Evolutionary conservation across 1,284 basidiomycete genomes (phyloP).

Genomic region (Heterobasidion parviporum): DNA sequence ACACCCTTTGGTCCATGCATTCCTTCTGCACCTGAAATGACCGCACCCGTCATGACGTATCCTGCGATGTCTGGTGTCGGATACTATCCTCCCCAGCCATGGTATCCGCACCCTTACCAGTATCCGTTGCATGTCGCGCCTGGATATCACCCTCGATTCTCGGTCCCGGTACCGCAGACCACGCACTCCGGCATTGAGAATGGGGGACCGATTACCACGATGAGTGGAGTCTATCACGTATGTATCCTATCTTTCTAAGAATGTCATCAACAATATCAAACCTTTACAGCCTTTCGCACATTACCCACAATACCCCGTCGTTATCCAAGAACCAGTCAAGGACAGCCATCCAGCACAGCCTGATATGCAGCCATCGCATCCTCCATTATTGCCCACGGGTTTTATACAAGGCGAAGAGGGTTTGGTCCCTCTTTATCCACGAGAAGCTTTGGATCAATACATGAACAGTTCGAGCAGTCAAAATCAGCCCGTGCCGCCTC

Average conservation of each 20-base stretch:
- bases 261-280: too few relatives aligned
- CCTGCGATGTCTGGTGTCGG: neutral
- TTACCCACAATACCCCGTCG: neutral
- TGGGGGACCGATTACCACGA: neutral
- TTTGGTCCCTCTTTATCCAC: constrained; percentile 62
- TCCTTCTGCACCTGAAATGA: neutral
- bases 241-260: neutral
- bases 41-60: neutral
- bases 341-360: neutral
- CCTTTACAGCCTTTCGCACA: neutral
- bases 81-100: constrained; percentile 44
- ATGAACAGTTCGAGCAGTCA: constrained; percentile 27
- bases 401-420: constrained; percentile 70
- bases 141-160: constrained; percentile 26
- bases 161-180: neutral
- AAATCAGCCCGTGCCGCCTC: constrained; percentile 5
- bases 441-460: constrained; percentile 54
- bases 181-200: neutral
- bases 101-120: constrained; percentile 45
- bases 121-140: constrained; percentile 44
- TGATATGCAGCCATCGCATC: constrained; percentile 11
- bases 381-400: constrained; percentile 56
- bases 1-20: neutral
- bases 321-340: neutral
- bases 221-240: neutral